Evolutionary conservation across 495 filamentous ascomycete species (phyloP).

Genomic region (Diplogelasinospora grovesii): DNA sequence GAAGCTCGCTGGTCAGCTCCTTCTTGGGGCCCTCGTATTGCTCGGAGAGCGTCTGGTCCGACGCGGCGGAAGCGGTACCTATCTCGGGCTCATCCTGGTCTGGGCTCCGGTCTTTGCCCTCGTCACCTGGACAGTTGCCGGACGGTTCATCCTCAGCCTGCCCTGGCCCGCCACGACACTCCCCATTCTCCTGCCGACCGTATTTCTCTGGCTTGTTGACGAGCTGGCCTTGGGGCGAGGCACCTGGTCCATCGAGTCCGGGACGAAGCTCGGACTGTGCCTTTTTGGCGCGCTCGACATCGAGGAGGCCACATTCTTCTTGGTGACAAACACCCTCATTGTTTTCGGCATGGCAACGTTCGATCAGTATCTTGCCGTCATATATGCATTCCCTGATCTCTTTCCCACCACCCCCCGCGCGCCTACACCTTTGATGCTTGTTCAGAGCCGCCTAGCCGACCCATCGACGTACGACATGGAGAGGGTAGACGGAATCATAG

Average conservation of each 20-base stretch:
- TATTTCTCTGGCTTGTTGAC: constrained; percentile 62
- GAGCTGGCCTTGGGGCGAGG: constrained; percentile 53
- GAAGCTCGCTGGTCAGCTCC: constrained; percentile 35
- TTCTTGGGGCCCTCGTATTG: constrained; percentile 31
- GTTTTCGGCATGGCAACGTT: constrained; percentile 58
- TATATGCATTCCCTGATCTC: constrained; percentile 45
- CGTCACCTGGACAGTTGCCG: constrained; percentile 54
- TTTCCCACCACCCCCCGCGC: constrained; percentile 35
- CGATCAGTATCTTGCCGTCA: constrained; percentile 54
- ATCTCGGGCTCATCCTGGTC: constrained; percentile 58
- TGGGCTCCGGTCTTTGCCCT: constrained; percentile 60
- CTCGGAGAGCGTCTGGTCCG: constrained; percentile 34
- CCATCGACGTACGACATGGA: constrained; percentile 40
- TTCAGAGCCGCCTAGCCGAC: constrained; percentile 38
- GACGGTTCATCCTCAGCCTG: constrained; percentile 51
- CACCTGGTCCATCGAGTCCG: constrained; percentile 58
- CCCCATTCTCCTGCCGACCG: constrained; percentile 54
- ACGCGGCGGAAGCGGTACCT: constrained; percentile 42
- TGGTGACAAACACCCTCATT: constrained; percentile 57
- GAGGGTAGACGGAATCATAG: constrained; percentile 46
- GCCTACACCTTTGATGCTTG: constrained; percentile 39
- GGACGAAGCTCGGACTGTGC: constrained; percentile 52
- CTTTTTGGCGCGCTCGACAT: constrained; percentile 58
- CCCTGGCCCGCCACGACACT: constrained; percentile 43
- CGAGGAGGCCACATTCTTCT: constrained; percentile 65